Conservation (phyloP, 2,329 filamentous ascomycete species). For the Drechmeria coniospora region DNA sequence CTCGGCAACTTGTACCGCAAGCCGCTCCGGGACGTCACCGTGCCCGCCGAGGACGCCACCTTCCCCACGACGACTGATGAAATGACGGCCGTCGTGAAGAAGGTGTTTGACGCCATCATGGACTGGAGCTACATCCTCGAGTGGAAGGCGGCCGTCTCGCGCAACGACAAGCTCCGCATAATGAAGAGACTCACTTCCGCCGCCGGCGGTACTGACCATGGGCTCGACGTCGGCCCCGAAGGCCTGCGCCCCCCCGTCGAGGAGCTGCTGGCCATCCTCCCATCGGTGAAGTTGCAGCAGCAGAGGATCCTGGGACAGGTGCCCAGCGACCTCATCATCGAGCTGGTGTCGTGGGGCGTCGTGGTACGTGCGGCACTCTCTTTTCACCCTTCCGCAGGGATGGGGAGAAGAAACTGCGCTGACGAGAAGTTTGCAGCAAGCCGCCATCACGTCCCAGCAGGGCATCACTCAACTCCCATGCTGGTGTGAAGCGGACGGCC, state of each 20-base stretch:
- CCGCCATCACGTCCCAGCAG: slow-evolving; percentile 12
- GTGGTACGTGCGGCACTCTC: slow-evolving; percentile 6
- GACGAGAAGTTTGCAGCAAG: slow-evolving; percentile 3
- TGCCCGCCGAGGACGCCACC: slow-evolving; percentile 4
- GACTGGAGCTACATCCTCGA: slow-evolving; percentile 10
- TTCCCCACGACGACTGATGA: slow-evolving; percentile 5
- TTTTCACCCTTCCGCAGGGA: too few species aligned
- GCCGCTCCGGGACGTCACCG: slow-evolving; percentile 5
- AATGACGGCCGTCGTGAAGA: slow-evolving; percentile 5
- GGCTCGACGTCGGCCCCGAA: neutral
- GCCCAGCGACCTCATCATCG: slow-evolving; percentile 8
- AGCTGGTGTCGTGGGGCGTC: slow-evolving; percentile 11
- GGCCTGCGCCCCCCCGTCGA: slow-evolving; percentile 5
- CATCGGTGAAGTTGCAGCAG: slow-evolving; percentile 7
- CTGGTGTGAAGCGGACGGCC: slow-evolving; percentile 14
- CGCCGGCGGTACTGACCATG: neutral
- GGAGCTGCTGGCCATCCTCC: slow-evolving; percentile 4
- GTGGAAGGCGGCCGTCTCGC: slow-evolving; percentile 8
- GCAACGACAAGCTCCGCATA: slow-evolving; percentile 3
- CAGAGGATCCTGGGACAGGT: slow-evolving; percentile 8
- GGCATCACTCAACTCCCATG: slow-evolving; percentile 9
- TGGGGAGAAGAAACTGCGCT: neutral
- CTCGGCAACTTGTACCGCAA: slow-evolving; percentile 6
- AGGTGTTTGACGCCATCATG: slow-evolving; percentile 10
- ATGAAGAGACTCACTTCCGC: slow-evolving; percentile 1